Conservation (phyloP, 306 rosid species). For the Cucurbita argyrosperma region DNA sequence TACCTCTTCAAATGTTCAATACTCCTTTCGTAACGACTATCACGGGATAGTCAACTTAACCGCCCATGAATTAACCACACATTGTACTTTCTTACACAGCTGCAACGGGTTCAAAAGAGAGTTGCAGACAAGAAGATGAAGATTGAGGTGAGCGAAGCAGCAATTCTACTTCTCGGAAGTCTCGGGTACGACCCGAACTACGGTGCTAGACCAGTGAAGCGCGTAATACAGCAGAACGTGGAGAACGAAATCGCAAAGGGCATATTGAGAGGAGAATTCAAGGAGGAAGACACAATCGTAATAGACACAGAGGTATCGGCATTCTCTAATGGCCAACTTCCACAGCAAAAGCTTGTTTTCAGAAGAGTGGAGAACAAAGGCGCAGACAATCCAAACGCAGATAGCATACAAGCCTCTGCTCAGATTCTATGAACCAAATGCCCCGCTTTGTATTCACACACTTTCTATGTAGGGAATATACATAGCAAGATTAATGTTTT, state of each 20-base stretch:
- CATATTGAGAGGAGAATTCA: conserved; percentile 83
- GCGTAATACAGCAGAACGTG: conserved; percentile 83
- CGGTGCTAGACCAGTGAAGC: conserved; percentile 95
- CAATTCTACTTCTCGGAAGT: conserved; percentile 70
- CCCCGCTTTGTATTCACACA: not conserved
- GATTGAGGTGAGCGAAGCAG: conserved; percentile 59
- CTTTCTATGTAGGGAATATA: not conserved
- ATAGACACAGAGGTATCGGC: conserved; percentile 75
- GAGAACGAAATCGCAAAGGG: conserved; percentile 94
- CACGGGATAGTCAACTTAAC: not conserved
- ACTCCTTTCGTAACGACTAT: not conserved
- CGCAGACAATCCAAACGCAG: conserved; percentile 20
- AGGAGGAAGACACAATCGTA: conserved; percentile 57
- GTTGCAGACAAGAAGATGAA: conserved; percentile 79
- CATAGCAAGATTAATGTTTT: not conserved
- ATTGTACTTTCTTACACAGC: conserved; percentile 17
- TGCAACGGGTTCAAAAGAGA: conserved; percentile 85
- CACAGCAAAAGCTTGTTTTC: conserved; percentile 66
- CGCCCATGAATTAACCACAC: not conserved
- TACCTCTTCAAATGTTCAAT: not conserved
- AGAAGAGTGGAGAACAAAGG: conserved; percentile 25
- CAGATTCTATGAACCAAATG: conserved; percentile 18
- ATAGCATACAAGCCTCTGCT: conserved; percentile 28
- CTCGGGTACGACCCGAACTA: conserved; percentile 92
- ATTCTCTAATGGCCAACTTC: conserved; percentile 69